Evolutionary conservation across 192 early-diverging fungal species (phyloP), one percentile per base, ranked within the genome.

Genomic region (Podila minutissima): DNA sequence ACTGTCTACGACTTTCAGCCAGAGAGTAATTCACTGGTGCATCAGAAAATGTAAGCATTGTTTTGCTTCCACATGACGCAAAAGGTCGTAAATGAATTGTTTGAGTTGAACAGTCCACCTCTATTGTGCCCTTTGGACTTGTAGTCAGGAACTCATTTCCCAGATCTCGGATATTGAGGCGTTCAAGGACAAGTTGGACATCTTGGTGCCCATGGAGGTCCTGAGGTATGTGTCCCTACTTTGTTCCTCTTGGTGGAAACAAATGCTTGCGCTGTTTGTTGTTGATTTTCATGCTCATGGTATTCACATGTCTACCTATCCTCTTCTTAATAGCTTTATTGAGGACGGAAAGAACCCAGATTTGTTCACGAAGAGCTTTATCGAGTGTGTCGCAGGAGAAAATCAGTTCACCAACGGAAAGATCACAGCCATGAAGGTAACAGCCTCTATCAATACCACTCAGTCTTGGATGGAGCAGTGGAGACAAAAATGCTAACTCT

Each of bases 391-490:
- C 31, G 87, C 84, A 26, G 86, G 82, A 50, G 87, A 88, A 57
- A 88, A 88, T 41, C 87, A 88, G 38, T 86, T 84, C 60, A 88
- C 87, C 0, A 86, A 88, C 51, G 87, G 87, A 59, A 88, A 88
- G 49, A 84, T 88, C 60, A 69, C 76, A 26, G 85, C 87, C 12
- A 75, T 88, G 26, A 75, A 85, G 63, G 87, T 83, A 29, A 29
- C 29, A 29, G 29, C 29, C 29, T 29, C 29, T 29, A 29, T 29
- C 29, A 29, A 2, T 29, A 29, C 29, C 3, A 2, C 1, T 29
- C 29, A 29, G 29, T 29, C 29, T 2, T 29, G 29, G 29, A 29
- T 29, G 29, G 29, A 1, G 29, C 29, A 29, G 29, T 29, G 29
- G 29, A 29, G 29, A 4, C 41, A 46, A 46, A 1, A 4, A 15